phyloP scores from a whole-genome alignment of 129 eudicot genomes.

The Sambucus nigra region DNA sequence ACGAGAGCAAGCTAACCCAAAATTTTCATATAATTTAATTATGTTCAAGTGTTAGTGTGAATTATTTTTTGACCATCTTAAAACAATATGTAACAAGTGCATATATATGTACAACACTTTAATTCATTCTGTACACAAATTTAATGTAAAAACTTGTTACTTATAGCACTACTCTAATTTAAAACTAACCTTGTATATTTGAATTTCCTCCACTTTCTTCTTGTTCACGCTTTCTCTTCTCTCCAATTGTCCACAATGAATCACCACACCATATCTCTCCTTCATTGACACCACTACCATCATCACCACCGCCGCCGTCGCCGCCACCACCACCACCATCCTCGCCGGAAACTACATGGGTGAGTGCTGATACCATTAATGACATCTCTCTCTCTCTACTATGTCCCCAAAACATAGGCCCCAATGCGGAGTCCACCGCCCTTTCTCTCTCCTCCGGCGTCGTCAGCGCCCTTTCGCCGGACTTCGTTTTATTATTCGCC shows the following conservation, averaged over 20 bases:
- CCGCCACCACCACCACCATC: constrained; percentile 2
- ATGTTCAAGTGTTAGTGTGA: no score
- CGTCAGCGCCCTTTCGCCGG: not conserved
- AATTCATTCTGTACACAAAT: no score
- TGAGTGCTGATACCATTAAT: constrained; percentile 56
- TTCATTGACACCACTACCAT: not conserved
- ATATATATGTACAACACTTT: no score
- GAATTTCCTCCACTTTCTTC: constrained; percentile 2
- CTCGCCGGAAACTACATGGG: constrained; percentile 50
- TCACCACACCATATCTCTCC: no score
- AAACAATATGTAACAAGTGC: no score
- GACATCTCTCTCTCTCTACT: constrained; percentile 52
- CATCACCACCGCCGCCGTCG: not conserved
- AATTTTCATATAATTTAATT: no score
- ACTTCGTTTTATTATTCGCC: constrained; percentile 18
- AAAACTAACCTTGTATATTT: not conserved
- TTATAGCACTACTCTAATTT: not conserved
- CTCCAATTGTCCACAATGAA: constrained; percentile 2
- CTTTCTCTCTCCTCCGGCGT: not conserved
- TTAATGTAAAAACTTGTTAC: not conserved
- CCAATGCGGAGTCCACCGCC: constrained; percentile 14
- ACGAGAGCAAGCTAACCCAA: no score
- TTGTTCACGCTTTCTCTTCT: constrained; percentile 24
- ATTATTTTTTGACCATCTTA: no score
- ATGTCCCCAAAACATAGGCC: constrained; percentile 28